A percentile compares a stretch with the other conserved stretches of the same genome.
Evolutionary conservation across 1,284 basidiomycete genomes (phyloP).

Genomic region (Cutaneotrichosporon cavernicola): DNA sequence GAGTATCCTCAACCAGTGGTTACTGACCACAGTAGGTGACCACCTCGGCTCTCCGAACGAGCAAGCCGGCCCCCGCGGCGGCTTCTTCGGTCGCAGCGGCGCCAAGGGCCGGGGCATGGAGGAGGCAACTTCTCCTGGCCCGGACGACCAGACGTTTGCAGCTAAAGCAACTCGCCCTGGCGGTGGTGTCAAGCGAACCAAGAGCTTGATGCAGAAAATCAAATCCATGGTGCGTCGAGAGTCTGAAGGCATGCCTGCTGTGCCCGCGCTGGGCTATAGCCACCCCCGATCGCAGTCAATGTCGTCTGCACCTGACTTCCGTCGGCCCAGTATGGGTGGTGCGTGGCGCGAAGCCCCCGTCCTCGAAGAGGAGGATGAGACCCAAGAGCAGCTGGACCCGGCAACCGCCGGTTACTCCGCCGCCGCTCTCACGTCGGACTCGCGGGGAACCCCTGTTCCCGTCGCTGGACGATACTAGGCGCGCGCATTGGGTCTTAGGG

Average conservation of each 20-base stretch:
- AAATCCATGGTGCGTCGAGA: slow-evolving; percentile 53
- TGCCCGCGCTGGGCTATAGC: background rate
- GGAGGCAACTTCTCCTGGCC: background rate
- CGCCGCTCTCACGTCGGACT: slow-evolving; percentile 2
- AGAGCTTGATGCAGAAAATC: slow-evolving; percentile 55
- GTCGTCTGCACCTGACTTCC: slow-evolving; percentile 17
- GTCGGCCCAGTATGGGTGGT: slow-evolving; percentile 3
- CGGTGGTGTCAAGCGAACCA: slow-evolving; percentile 52
- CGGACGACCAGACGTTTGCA: slow-evolving; percentile 1
- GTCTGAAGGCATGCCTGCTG: slow-evolving; percentile 9
- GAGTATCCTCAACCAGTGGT: background rate
- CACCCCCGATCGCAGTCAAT: slow-evolving; percentile 28
- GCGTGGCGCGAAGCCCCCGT: slow-evolving; percentile 14
- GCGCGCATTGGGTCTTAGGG: slow-evolving; percentile 13
- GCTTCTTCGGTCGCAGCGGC: slow-evolving; percentile 27
- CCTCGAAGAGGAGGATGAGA: slow-evolving; percentile 15
- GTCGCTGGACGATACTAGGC: slow-evolving; percentile 13
- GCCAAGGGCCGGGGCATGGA: slow-evolving; percentile 20
- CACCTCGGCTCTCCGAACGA: slow-evolving; percentile 18
- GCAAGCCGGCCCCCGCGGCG: slow-evolving; percentile 20
- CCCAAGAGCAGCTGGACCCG: background rate
- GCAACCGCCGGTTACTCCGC: slow-evolving; percentile 2
- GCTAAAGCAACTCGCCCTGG: slow-evolving; percentile 12
- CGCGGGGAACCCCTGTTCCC: slow-evolving; percentile 3
- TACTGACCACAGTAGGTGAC: slow-evolving; percentile 28